These are phyloP conservation scores for Colletotrichum limetticola DNA, from an alignment of 2,329 filamentous ascomycete species.

Conservation along the genomic window DNA sequence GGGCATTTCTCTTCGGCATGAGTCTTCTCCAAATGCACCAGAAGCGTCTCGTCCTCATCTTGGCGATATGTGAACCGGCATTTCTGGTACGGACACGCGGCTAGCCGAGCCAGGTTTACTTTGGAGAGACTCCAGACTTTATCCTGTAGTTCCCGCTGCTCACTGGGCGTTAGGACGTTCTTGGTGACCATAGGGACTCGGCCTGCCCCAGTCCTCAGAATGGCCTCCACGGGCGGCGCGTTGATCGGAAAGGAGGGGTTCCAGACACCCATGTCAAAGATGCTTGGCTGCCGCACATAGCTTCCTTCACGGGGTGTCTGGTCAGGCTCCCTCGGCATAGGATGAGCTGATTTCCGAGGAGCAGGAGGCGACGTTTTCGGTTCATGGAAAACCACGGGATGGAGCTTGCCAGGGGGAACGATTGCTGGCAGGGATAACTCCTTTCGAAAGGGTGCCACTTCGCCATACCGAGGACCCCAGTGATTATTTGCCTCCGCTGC, in stretches of 20 bases:
- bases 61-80: constrained; percentile 49
- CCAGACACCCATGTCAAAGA: constrained; percentile 41
- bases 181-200: constrained; percentile 50
- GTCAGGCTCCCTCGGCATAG: neutral
- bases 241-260: constrained; percentile 49
- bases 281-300: constrained; percentile 41
- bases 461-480: constrained; percentile 40
- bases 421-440: constrained; percentile 11
- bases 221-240: constrained; percentile 46
- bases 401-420: neutral
- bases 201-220: constrained; percentile 47
- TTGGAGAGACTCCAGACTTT: constrained; percentile 47
- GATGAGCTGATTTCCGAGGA: neutral
- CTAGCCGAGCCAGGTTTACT: constrained; percentile 46
- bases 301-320: constrained; percentile 30
- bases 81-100: constrained; percentile 50
- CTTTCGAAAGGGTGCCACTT: constrained; percentile 12
- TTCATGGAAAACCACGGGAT: neutral
- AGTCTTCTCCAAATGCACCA: constrained; percentile 46
- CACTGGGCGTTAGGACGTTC: constrained; percentile 52
- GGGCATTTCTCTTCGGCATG: constrained; percentile 49
- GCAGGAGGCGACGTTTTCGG: neutral
- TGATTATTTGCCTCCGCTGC: neutral
- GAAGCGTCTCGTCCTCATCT: constrained; percentile 43
- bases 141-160: constrained; percentile 50